phyloP scores from a whole-genome alignment of 108 stramenopile genomes.

The Skeletonema menzelii region DNA sequence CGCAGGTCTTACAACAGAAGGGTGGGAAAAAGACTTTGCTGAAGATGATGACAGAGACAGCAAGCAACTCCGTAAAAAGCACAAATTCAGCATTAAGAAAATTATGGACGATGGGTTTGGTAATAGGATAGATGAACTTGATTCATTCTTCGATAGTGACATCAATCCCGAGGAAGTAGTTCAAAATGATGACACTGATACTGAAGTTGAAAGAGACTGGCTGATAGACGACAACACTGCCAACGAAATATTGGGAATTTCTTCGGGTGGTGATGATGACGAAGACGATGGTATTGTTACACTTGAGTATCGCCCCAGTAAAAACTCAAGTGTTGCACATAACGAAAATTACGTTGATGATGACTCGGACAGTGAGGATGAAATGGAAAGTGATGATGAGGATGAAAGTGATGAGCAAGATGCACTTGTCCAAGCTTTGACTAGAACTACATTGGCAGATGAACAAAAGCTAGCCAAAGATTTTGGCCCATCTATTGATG shows the following conservation, averaged over 20 bases:
- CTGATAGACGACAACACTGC: background rate
- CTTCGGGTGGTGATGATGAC: background rate
- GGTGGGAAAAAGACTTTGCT: slow-evolving; percentile 48
- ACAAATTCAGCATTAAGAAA: slow-evolving; percentile 37
- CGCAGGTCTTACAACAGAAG: slow-evolving; percentile 44
- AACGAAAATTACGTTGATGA: background rate
- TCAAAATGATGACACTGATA: slow-evolving; percentile 1
- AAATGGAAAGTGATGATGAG: background rate
- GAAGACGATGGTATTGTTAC: background rate
- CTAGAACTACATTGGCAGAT: background rate
- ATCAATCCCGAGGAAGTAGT: slow-evolving; percentile 16
- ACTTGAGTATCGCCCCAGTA: background rate
- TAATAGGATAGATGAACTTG: slow-evolving; percentile 40
- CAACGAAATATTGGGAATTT: background rate
- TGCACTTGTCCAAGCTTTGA: background rate
- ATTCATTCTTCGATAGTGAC: slow-evolving; percentile 35
- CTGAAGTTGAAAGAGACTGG: slow-evolving; percentile 3
- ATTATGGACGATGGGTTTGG: slow-evolving; percentile 41
- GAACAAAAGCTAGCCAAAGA: background rate
- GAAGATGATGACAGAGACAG: slow-evolving; percentile 25
- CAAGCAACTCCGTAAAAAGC: slow-evolving; percentile 45
- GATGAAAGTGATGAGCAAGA: background rate
- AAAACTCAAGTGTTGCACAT: background rate
- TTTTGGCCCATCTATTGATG: background rate
- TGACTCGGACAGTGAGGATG: background rate